Evolutionary conservation across 164 flowering plant species (phyloP).

Genomic region (Warburgia ugandensis): DNA sequence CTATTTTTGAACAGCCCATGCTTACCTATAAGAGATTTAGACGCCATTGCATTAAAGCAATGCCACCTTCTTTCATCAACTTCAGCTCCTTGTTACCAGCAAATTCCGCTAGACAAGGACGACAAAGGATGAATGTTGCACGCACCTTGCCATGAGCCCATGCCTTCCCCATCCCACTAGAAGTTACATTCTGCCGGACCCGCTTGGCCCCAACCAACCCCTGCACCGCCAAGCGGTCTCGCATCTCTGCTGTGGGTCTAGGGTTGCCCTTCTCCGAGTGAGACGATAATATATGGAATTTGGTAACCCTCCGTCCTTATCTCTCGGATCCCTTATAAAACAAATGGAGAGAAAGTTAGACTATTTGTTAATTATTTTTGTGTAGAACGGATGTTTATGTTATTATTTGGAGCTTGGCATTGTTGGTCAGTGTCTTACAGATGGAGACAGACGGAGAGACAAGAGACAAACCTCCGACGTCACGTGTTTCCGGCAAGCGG

Average conservation of each 20-base stretch:
- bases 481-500: too few relatives aligned
- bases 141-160: background rate
- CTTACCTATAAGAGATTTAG: slow-evolving; percentile 1
- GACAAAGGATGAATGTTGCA: background rate
- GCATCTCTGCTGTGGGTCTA: background rate
- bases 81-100: background rate
- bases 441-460: too few relatives aligned
- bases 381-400: too few relatives aligned
- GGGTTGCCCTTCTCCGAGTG: background rate
- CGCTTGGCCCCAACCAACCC: background rate
- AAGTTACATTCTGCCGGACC: background rate
- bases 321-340: background rate
- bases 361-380: too few relatives aligned
- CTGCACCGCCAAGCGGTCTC: background rate
- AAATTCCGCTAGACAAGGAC: background rate
- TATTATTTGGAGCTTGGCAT: too few relatives aligned
- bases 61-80: background rate
- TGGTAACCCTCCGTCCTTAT: background rate
- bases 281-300: background rate
- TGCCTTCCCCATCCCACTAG: background rate
- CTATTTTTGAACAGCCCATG: slow-evolving; percentile 5
- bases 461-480: too few relatives aligned
- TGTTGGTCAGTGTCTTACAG: too few relatives aligned
- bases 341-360: too few relatives aligned
- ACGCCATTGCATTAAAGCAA: slow-evolving; percentile 1